phyloP scores from a whole-genome alignment of 176 grass and related monocot genomes.

The Pontederia crassipes region DNA sequence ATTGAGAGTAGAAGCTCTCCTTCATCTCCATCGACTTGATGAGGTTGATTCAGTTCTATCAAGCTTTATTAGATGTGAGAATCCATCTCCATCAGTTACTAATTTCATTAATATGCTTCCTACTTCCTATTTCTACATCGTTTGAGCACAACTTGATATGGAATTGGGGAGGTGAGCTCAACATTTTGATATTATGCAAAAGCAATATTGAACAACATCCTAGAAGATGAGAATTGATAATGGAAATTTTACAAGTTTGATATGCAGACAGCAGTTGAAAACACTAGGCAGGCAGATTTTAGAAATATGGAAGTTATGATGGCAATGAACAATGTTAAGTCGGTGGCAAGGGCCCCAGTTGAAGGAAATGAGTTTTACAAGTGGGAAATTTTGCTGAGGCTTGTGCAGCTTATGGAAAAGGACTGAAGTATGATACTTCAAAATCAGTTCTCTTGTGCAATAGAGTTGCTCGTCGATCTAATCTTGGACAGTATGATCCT shows the following conservation, averaged over 20 bases:
- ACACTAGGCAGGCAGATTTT: not conserved
- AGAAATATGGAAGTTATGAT: not conserved
- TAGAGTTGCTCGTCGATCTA: no score
- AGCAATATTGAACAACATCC: not conserved
- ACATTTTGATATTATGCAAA: not conserved
- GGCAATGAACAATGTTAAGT: conserved; percentile 4
- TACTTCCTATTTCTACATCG: conserved; percentile 1
- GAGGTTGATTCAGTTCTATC: not conserved
- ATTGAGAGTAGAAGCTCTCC: conserved; percentile 12
- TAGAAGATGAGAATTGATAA: not conserved
- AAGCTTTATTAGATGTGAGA: not conserved
- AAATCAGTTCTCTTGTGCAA: no score
- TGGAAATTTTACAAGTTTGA: conserved; percentile 2
- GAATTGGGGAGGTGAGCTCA: conserved; percentile 10
- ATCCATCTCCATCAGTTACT: not conserved
- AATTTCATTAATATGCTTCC: conserved; percentile 4
- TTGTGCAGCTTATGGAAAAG: not conserved
- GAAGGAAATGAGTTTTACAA: conserved; percentile 10
- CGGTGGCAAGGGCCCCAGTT: conserved; percentile 4
- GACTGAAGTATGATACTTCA: no score
- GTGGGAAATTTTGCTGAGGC: conserved; percentile 8
- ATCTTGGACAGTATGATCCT: no score
- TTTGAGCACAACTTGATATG: conserved; percentile 5
- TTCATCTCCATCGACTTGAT: conserved; percentile 1
- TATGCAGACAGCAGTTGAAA: conserved; percentile 7